Evolutionary conservation across 78 protist species (phyloP).

Genomic region (Mantamonas sphyraenae): DNA sequence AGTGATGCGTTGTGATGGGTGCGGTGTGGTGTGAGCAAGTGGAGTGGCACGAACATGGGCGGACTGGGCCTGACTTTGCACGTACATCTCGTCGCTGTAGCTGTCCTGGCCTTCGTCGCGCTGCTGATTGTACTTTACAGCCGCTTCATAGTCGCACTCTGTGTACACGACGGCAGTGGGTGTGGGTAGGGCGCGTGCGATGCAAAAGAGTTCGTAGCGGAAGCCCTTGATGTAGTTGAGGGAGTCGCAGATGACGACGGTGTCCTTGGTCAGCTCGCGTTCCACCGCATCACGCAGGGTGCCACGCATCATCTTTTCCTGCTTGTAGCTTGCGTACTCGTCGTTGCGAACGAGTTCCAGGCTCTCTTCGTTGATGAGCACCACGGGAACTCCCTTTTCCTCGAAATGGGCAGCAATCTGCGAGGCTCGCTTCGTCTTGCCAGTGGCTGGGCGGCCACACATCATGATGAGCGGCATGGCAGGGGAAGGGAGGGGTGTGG

Average conservation of each 20-base stretch:
- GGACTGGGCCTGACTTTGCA: neutral
- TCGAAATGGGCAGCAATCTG: neutral
- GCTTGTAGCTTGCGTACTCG: neutral
- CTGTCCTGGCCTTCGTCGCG: neutral
- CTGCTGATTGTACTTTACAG: neutral
- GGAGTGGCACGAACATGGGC: neutral
- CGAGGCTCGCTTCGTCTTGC: slow-evolving; percentile 25
- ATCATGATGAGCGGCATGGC: slow-evolving; percentile 45
- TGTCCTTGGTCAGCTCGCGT: slow-evolving; percentile 31
- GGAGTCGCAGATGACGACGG: slow-evolving; percentile 51
- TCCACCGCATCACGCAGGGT: slow-evolving; percentile 46
- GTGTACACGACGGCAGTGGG: slow-evolving; percentile 23
- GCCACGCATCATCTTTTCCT: slow-evolving; percentile 60
- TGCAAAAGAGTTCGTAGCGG: slow-evolving; percentile 65
- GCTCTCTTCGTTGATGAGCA: slow-evolving; percentile 5
- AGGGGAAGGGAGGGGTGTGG: neutral
- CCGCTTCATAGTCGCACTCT: slow-evolving; percentile 1
- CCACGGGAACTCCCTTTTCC: neutral
- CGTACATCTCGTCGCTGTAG: neutral
- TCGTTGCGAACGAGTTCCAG: slow-evolving; percentile 3
- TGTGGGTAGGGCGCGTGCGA: too few species aligned
- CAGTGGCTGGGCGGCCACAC: slow-evolving; percentile 32
- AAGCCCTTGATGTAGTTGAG: slow-evolving; percentile 77
- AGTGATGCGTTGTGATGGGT: neutral
- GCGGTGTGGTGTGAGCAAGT: neutral